Base-by-base conservation (phyloP, 2,329 filamentous ascomycete genomes). In the Exophiala dermatitidis region DNA sequence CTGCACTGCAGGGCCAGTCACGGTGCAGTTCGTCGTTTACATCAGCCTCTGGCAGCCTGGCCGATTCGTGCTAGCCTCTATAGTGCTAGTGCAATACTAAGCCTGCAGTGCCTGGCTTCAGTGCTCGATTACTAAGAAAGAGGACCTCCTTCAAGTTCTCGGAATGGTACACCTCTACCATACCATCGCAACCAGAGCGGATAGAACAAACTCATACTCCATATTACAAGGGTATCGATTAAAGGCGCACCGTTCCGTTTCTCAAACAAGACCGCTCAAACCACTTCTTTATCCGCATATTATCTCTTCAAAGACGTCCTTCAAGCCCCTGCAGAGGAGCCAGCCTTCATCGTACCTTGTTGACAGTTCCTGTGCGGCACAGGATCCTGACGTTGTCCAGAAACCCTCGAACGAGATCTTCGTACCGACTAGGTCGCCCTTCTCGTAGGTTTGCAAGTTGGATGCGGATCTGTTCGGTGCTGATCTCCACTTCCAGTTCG, bases 401-500 rank as follows among this genome's bases (percentile, higher is more conserved):
- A 55, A 76, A 75, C 1, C 73, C 72, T 54, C 72, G 72, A 31
- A 77, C 65, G 3, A 76, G 62, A 2, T 73, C 69, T 57, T 74
- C 71, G 54, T 75, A 76, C 43, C 71, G 67, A 48, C 64, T 67
- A 2, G 67, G 65, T 54, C 73, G 67, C 2, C 68, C 65, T 1
- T 64, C 61, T 53, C 69, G 65, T 26, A 69, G 68, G 26, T 74
- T 68, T 28, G 71, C 66, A 9, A 74, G 70, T 56, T 75, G 72
- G 29, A 68, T 65, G 32, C 72, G 69, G 43, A 76, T 62, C 57
- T 73, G 71, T 10, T 69, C 72, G 6, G 70, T 69, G 19, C 72
- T 74, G 38, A 75, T 66, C 62, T 77, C 74, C 43, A 77, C 65
- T 61, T 77, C 74, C 43, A 76, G 68, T 60, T 77, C 74, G 60